phyloP scores from a whole-genome alignment of 768 basidiomycete species.

The Auriscalpium vulgare region DNA sequence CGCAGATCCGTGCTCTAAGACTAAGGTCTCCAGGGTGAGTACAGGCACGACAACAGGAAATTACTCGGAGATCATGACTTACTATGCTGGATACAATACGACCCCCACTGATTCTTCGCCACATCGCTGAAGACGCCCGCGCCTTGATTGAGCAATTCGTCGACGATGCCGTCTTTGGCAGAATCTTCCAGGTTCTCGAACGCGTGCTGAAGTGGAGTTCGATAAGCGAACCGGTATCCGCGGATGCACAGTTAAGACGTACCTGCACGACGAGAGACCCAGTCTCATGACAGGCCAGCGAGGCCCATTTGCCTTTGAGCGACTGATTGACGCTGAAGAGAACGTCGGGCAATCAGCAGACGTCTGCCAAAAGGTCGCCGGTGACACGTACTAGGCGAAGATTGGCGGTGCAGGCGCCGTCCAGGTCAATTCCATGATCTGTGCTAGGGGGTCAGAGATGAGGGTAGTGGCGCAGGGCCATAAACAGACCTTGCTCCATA shows the following conservation, averaged over 20 bases:
- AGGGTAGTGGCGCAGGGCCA: not conserved
- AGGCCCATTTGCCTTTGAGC: conserved; percentile 82
- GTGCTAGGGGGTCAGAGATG: conserved; percentile 1
- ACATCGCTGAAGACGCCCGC: conserved; percentile 62
- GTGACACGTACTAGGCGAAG: conserved; percentile 65
- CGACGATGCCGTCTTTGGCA: conserved; percentile 79
- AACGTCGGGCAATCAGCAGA: conserved; percentile 2
- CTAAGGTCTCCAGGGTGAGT: conserved; percentile 26
- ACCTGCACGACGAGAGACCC: conserved; percentile 86
- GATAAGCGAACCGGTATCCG: conserved; percentile 8
- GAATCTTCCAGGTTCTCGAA: conserved; percentile 81
- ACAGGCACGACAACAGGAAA: not conserved
- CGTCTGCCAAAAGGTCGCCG: not conserved
- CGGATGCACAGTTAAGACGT: conserved; percentile 4
- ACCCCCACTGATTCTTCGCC: conserved; percentile 83
- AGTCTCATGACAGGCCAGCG: conserved; percentile 84
- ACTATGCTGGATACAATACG: conserved; percentile 85
- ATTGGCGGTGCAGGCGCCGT: conserved; percentile 82
- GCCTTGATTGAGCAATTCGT: conserved; percentile 75
- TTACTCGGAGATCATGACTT: conserved; percentile 20
- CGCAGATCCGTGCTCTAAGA: conserved; percentile 78
- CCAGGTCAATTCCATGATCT: conserved; percentile 92
- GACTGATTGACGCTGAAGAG: conserved; percentile 71
- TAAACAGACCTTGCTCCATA: conserved; percentile 73
- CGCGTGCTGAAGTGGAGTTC: conserved; percentile 44